A percentile compares a stretch with the other conserved stretches of the same genome.
phyloP scores from a whole-genome alignment of 2,329 filamentous ascomycete genomes.

The Fusarium ambrosium region DNA sequence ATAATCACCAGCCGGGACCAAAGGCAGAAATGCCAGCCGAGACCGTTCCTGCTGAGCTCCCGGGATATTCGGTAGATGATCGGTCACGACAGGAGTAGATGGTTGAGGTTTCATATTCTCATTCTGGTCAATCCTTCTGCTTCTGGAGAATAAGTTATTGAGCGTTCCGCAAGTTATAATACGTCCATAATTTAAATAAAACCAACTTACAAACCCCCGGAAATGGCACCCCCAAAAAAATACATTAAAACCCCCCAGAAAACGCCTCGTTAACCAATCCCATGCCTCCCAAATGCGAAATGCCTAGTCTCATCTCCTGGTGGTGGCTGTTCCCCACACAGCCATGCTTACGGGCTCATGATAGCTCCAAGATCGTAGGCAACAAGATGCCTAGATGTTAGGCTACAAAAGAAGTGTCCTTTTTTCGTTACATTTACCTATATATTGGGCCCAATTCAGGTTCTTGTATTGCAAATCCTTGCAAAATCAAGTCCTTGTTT shows the following conservation, averaged over 20 bases:
- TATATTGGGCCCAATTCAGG: neutral
- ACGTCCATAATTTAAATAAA: neutral
- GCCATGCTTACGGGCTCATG: conserved; percentile 1
- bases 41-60: neutral
- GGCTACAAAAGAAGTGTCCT: conserved; percentile 10
- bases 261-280: neutral
- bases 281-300: neutral
- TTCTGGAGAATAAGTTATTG: neutral
- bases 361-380: conserved; percentile 14
- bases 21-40: neutral
- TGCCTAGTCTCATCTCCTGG: conserved; percentile 21
- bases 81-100: neutral
- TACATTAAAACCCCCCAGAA: neutral
- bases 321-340: conserved; percentile 26
- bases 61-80: neutral
- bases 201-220: neutral
- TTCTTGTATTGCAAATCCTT: neutral
- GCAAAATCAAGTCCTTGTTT: neutral
- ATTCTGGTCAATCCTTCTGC: neutral
- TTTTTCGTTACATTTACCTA: neutral
- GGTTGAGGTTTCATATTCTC: neutral
- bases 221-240: neutral
- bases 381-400: conserved; percentile 13
- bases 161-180: neutral
- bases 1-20: neutral